Conservation (phyloP, 1,139 yeast species). For the Petasospora fabianii region DNA sequence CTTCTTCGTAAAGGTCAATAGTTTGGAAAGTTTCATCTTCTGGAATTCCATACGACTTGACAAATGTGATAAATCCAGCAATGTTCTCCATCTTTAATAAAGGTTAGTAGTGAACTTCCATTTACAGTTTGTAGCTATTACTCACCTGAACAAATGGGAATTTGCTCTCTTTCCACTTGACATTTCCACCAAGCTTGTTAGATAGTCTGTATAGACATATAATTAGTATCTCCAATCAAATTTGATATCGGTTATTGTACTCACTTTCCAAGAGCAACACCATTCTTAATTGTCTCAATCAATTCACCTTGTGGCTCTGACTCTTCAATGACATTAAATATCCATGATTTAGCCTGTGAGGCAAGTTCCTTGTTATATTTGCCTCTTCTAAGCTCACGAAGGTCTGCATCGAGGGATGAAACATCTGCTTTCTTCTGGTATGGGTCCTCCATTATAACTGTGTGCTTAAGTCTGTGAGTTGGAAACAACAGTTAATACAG, state of each 20-base stretch:
- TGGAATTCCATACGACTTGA: constrained; percentile 64
- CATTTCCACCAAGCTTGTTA: constrained; percentile 33
- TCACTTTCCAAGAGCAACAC: constrained; percentile 54
- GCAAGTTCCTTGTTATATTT: constrained; percentile 44
- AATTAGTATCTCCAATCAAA: constrained; percentile 1
- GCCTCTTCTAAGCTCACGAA: constrained; percentile 40
- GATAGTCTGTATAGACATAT: constrained; percentile 26
- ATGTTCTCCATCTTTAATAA: constrained; percentile 68
- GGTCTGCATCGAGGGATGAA: constrained; percentile 58
- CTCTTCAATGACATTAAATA: constrained; percentile 34
- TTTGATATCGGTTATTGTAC: constrained; percentile 26
- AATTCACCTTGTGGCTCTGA: constrained; percentile 34
- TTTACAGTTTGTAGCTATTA: constrained; percentile 1
- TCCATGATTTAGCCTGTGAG: constrained; percentile 49
- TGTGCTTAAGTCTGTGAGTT: background rate
- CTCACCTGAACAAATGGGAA: constrained; percentile 71
- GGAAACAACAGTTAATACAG: too few relatives aligned
- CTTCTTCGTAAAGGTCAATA: constrained; percentile 66
- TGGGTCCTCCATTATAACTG: constrained; percentile 13
- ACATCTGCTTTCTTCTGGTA: constrained; percentile 33
- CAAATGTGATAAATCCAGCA: constrained; percentile 61
- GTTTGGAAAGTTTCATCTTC: constrained; percentile 85
- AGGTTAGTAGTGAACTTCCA: constrained; percentile 4
- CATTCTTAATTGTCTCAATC: constrained; percentile 58
- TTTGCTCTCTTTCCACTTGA: constrained; percentile 57